Evolutionary conservation across 768 basidiomycete species (phyloP).

Genomic region (Melanogaster broomeanus): DNA sequence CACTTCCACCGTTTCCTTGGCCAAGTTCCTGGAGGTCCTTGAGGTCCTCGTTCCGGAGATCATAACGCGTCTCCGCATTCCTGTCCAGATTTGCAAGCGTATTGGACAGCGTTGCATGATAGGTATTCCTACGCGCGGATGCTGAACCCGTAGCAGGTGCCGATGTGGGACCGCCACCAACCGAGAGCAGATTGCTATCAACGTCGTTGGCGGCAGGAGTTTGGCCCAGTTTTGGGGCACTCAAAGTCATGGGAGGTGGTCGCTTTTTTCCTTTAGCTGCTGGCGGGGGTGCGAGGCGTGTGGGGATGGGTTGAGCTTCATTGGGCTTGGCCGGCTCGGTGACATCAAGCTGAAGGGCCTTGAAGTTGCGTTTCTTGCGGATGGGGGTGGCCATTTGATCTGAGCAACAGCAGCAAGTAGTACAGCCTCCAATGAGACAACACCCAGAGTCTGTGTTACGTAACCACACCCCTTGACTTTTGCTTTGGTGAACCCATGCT

Average conservation of each 20-base stretch:
- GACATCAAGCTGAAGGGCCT: constrained; percentile 75
- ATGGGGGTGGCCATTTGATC: constrained; percentile 55
- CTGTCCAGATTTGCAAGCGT: constrained; percentile 87
- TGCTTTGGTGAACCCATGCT: too few relatives aligned
- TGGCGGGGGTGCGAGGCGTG: constrained; percentile 45
- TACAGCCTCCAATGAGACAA: constrained; percentile 3
- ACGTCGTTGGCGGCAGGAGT: constrained; percentile 26
- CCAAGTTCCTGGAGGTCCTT: constrained; percentile 90
- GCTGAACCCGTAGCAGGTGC: constrained; percentile 53
- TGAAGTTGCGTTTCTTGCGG: constrained; percentile 93
- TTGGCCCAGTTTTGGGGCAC: constrained; percentile 63
- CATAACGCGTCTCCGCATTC: constrained; percentile 82
- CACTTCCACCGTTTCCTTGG: constrained; percentile 96
- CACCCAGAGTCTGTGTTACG: too few relatives aligned
- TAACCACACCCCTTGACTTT: too few relatives aligned
- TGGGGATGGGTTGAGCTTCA: constrained; percentile 45
- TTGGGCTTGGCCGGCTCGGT: constrained; percentile 41
- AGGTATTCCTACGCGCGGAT: constrained; percentile 63
- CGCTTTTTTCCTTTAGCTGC: constrained; percentile 61
- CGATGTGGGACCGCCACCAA: constrained; percentile 48
- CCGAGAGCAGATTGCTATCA: constrained; percentile 50
- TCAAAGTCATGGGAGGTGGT: constrained; percentile 82
- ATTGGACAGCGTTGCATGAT: constrained; percentile 77
- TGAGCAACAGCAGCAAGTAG: constrained; percentile 4
- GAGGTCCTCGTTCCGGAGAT: constrained; percentile 87